These are phyloP conservation scores for Nothophaeocryptopus gaeumannii DNA, from an alignment of 2,329 filamentous ascomycete species.

Conservation along the genomic window DNA sequence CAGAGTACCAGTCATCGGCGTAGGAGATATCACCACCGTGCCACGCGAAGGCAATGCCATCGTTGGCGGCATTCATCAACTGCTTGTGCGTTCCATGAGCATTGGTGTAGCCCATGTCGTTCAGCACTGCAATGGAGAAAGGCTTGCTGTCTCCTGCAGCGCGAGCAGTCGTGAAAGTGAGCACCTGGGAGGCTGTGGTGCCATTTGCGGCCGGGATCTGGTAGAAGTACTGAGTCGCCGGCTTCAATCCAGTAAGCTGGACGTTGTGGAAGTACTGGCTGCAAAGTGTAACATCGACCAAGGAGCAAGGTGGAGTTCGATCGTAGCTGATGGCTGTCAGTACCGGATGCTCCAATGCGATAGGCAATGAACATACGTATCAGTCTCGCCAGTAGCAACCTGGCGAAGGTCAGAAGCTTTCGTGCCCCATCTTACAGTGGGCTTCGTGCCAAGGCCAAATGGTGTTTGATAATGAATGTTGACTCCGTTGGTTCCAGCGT, in stretches of 20 bases:
- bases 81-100: slow-evolving; percentile 49
- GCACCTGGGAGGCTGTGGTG: slow-evolving; percentile 47
- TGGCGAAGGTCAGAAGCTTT: slow-evolving; percentile 34
- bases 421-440: slow-evolving; percentile 46
- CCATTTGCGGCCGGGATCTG: slow-evolving; percentile 50
- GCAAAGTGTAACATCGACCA: slow-evolving; percentile 49
- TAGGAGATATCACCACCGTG: slow-evolving; percentile 54
- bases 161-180: slow-evolving; percentile 49
- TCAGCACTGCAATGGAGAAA: slow-evolving; percentile 50
- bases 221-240: slow-evolving; percentile 53
- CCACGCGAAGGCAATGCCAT: slow-evolving; percentile 52
- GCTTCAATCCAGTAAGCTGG: slow-evolving; percentile 40
- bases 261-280: slow-evolving; percentile 54
- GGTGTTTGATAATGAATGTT: slow-evolving; percentile 56
- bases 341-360: neutral
- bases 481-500: slow-evolving; percentile 47
- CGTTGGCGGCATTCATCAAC: slow-evolving; percentile 41
- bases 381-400: slow-evolving; percentile 39
- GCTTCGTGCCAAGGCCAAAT: slow-evolving; percentile 49
- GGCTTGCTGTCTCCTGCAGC: slow-evolving; percentile 42
- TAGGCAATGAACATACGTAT: slow-evolving; percentile 37
- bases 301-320: slow-evolving; percentile 51
- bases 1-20: slow-evolving; percentile 52
- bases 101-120: slow-evolving; percentile 57
- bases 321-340: slow-evolving; percentile 43